Percentiles rank a stretch among this genome's conserved stretches.
phyloP scores from a whole-genome alignment of 129 eudicot genomes.

The Daucus carota region DNA sequence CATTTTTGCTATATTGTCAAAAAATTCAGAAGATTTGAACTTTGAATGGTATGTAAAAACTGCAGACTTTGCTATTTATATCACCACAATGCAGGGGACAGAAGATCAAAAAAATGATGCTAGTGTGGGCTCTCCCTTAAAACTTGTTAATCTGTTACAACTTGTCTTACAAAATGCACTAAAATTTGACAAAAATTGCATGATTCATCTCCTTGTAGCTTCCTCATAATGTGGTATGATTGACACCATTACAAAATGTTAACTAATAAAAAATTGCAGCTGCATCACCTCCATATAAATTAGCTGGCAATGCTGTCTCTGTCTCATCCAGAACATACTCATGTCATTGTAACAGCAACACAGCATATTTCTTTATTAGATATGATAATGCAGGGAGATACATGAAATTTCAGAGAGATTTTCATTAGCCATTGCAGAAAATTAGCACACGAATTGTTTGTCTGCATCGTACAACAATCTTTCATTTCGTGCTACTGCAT shows the following conservation, averaged over 20 bases:
- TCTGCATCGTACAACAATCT: neutral
- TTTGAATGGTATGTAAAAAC: neutral
- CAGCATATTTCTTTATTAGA: neutral
- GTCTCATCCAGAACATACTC: slow-evolving; percentile 7
- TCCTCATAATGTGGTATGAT: slow-evolving; percentile 4
- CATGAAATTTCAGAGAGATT: neutral
- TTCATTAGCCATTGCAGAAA: neutral
- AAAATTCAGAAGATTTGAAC: neutral
- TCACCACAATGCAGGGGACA: slow-evolving; percentile 3
- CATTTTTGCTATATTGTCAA: neutral
- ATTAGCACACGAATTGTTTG: neutral
- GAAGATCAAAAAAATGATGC: neutral
- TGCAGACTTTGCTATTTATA: slow-evolving; percentile 11
- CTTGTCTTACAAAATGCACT: slow-evolving; percentile 7
- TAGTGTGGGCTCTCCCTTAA: neutral
- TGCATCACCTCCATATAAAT: neutral
- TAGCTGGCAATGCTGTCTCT: slow-evolving; percentile 5
- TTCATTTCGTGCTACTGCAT: neutral
- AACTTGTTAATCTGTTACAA: neutral
- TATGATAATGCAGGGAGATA: neutral
- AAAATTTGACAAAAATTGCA: slow-evolving; percentile 3
- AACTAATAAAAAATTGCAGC: neutral
- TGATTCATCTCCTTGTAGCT: slow-evolving; percentile 6
- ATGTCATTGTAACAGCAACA: slow-evolving; percentile 9
- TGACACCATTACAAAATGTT: slow-evolving; percentile 7